Evolutionary conservation across 306 rosid genomes (phyloP).

Genomic region (Styphnolobium japonicum): DNA sequence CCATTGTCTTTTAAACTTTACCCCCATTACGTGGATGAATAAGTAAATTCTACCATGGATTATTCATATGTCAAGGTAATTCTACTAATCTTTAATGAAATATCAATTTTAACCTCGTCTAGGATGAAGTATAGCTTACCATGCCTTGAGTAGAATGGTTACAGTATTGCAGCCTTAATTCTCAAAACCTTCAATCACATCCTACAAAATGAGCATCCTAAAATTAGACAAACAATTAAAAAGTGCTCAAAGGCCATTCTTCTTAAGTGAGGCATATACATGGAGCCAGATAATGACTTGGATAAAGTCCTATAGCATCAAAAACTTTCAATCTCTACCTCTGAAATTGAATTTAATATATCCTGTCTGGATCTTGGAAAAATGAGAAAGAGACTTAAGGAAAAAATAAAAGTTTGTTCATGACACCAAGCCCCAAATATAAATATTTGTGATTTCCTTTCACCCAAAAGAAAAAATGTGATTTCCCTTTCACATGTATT

Average conservation of each 20-base stretch:
- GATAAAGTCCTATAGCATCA: background rate
- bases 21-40: too few relatives aligned
- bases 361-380: background rate
- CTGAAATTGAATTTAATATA: background rate
- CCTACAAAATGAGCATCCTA: slow-evolving; percentile 23
- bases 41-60: background rate
- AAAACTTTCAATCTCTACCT: background rate
- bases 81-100: background rate
- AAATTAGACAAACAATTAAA: background rate
- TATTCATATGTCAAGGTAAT: background rate
- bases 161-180: slow-evolving; percentile 3
- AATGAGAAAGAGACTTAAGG: background rate
- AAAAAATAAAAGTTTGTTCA: background rate
- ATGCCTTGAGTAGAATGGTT: background rate
- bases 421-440: background rate
- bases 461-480: too few relatives aligned
- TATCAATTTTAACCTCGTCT: background rate
- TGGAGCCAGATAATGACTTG: background rate
- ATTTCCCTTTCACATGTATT: background rate
- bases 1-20: too few relatives aligned
- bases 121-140: slow-evolving; percentile 16
- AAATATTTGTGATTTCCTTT: background rate
- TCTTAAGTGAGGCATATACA: background rate
- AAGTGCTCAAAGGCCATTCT: background rate
- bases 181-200: slow-evolving; percentile 19